These are phyloP conservation scores for Fraxinus anomala DNA, from an alignment of 257 asterid species.

Conservation along the genomic window DNA sequence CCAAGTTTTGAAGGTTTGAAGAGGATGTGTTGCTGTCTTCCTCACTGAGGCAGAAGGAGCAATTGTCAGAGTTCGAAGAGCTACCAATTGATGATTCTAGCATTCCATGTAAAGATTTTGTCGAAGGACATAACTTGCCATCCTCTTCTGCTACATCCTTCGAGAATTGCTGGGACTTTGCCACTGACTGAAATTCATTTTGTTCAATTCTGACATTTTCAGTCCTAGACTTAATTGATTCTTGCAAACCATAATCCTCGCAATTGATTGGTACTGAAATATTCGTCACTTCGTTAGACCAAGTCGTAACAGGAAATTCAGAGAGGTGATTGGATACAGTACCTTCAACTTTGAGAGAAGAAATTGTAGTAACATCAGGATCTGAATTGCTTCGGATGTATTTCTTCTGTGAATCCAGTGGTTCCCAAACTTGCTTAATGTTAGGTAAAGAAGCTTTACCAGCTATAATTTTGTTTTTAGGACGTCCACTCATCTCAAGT, in stretches of 20 bases:
- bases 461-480: slow-evolving; percentile 51
- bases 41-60: slow-evolving; percentile 82
- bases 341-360: slow-evolving; percentile 50
- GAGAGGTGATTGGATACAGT: slow-evolving; percentile 51
- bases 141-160: slow-evolving; percentile 49
- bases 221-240: slow-evolving; percentile 22
- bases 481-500: slow-evolving; percentile 58
- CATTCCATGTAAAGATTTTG: slow-evolving; percentile 33
- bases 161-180: slow-evolving; percentile 39
- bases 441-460: slow-evolving; percentile 37
- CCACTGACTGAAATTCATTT: slow-evolving; percentile 31
- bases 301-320: slow-evolving; percentile 49
- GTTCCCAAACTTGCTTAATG: slow-evolving; percentile 92
- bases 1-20: slow-evolving; percentile 57
- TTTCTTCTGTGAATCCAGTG: slow-evolving; percentile 80
- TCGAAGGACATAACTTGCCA: slow-evolving; percentile 33
- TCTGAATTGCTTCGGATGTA: slow-evolving; percentile 66
- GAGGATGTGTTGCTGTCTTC: slow-evolving; percentile 72
- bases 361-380: slow-evolving; percentile 63
- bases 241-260: slow-evolving; percentile 39
- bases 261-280: slow-evolving; percentile 40
- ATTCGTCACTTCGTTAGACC: slow-evolving; percentile 48
- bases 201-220: slow-evolving; percentile 31
- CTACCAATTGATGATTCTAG: slow-evolving; percentile 46
- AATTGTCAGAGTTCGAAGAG: slow-evolving; percentile 77